Conservation (phyloP, 176 grass and related monocot genomes). For the Phyllostachys edulis region DNA sequence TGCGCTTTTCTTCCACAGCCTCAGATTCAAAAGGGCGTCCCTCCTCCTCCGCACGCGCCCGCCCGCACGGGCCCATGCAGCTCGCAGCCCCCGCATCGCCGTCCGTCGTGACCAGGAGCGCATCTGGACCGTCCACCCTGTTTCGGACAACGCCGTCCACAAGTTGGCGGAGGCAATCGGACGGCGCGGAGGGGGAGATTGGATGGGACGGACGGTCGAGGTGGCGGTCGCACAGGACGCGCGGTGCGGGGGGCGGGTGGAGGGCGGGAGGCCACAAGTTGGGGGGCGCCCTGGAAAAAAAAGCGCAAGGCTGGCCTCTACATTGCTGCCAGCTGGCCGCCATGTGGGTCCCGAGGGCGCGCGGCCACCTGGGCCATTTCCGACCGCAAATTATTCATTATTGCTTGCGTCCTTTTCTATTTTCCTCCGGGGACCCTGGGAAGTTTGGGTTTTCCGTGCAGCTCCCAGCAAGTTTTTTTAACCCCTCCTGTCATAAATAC, state of each 20-base stretch:
- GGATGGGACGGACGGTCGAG: neutral
- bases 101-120: neutral
- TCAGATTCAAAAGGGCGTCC: constrained; percentile 11
- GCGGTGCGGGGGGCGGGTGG: neutral
- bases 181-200: neutral
- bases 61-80: neutral
- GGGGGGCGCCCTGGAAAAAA: constrained; percentile 41
- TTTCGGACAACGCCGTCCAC: constrained; percentile 15
- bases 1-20: constrained; percentile 68
- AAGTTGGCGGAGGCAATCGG: constrained; percentile 19
- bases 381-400: constrained; percentile 30
- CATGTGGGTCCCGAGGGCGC: neutral
- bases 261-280: constrained; percentile 38
- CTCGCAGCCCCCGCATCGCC: neutral
- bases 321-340: constrained; percentile 43
- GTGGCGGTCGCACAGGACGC: neutral
- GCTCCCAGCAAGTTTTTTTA: neutral
- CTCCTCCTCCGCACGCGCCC: neutral
- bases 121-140: neutral
- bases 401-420: constrained; percentile 24
- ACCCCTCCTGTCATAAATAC: too few relatives aligned
- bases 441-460: neutral
- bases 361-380: neutral
- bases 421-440: neutral
- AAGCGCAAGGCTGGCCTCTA: constrained; percentile 47